phyloP scores from a whole-genome alignment of 768 basidiomycete species.

The Xerocomus spinulosus region DNA sequence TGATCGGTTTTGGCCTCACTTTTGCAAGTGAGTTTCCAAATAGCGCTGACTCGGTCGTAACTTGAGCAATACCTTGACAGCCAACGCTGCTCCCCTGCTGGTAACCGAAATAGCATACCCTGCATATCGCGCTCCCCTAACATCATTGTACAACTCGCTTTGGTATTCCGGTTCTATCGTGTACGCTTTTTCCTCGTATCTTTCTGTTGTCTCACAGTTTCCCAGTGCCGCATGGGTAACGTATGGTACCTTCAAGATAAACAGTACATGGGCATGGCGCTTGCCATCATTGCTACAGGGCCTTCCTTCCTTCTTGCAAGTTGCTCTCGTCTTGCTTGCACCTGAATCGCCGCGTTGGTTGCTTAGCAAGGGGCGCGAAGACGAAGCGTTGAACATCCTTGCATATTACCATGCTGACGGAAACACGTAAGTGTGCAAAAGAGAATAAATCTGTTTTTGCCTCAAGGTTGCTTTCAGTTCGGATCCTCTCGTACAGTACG shows the following conservation, averaged over 20 bases:
- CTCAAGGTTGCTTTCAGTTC: constrained; percentile 29
- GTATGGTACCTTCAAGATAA: constrained; percentile 72
- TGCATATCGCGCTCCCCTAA: constrained; percentile 72
- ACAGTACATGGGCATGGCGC: constrained; percentile 75
- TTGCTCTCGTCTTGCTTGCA: constrained; percentile 59
- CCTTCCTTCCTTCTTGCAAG: constrained; percentile 62
- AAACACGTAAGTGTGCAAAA: constrained; percentile 41
- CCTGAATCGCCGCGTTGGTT: constrained; percentile 88
- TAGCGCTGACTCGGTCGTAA: background rate
- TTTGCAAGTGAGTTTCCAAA: constrained; percentile 47
- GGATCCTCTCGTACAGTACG: constrained; percentile 66
- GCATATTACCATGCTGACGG: constrained; percentile 84
- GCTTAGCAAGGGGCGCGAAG: constrained; percentile 67
- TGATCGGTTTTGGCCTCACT: constrained; percentile 73
- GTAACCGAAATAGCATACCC: constrained; percentile 87
- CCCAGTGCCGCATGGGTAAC: constrained; percentile 77
- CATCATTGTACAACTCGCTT: constrained; percentile 75
- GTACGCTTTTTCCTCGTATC: constrained; percentile 33
- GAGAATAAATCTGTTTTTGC: background rate
- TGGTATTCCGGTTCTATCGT: constrained; percentile 84
- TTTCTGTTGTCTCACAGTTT: background rate
- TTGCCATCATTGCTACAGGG: constrained; percentile 72
- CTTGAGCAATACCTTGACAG: constrained; percentile 26
- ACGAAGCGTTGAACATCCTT: constrained; percentile 61
- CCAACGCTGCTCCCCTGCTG: constrained; percentile 76